Base-by-base conservation (phyloP, 371 early-diverging fungal genomes). In the Fennellomyces sp. region DNA sequence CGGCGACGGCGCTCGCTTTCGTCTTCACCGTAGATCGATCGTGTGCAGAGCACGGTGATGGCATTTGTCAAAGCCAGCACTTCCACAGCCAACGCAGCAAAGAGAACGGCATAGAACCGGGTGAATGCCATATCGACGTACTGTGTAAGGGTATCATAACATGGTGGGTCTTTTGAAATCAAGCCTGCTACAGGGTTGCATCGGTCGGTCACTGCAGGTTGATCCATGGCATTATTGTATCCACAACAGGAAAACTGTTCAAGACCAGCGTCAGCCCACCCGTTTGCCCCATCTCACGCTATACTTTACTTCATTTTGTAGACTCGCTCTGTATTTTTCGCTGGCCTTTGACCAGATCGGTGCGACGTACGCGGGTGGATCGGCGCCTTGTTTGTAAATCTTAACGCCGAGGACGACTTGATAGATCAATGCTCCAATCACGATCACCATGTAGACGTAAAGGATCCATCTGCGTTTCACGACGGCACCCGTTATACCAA, bases 161-260 rank as follows among this genome's bases (percentile, higher is more conserved):
- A 78, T 11, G 75, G 72, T 29, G 68, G 61, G 15, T 60, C 29
- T 12, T 49, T 31, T 17, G 59, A 56, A 17, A 56, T 58, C 0
- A 19, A 10, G 15, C 64, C 63, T 12, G 66, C 51, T 10, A 52
- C 45, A 5, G 69, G 62, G 19, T 61, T 52, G 52, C 80, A 76
- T 2, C 42, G 57, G 11, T 63, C 54, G 12, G 68, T 67, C 28
- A 64, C 17, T 0, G 65, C 68, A 26, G 58, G 69, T 23, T 68
- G 63, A 48, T 79, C 75, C 38, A 59, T 66, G 3, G 55, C 53
- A 26, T 69, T 72, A 52, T 76, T 71, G 52, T 60, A 75, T 48
- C 80, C 80, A 65, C 80, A 80, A 51, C 80, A 80, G 28, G 59
- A 47, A 47, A 80, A 80, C 80, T 80, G n/a, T n/a, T n/a, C n/a